These are phyloP conservation scores for Pichia cabralensis DNA, from an alignment of 805 yeast species.

Conservation along the genomic window DNA sequence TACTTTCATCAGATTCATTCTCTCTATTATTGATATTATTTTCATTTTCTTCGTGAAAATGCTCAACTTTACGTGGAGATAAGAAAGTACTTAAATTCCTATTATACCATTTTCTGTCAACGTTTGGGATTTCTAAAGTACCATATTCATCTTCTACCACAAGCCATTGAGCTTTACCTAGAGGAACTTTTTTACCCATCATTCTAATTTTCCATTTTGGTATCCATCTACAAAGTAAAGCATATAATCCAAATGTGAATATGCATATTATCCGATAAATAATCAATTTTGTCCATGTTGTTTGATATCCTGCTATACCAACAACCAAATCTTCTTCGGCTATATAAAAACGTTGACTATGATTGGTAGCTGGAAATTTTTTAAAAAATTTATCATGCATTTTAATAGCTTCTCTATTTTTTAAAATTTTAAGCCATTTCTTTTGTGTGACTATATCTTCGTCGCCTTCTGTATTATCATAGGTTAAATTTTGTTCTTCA, in stretches of 20 bases:
- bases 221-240: slow-evolving; percentile 72
- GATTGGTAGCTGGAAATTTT: slow-evolving; percentile 30
- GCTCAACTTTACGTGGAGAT: slow-evolving; percentile 15
- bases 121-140: slow-evolving; percentile 53
- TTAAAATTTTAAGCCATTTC: slow-evolving; percentile 8
- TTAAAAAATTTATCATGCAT: slow-evolving; percentile 37
- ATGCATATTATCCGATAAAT: slow-evolving; percentile 47
- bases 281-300: slow-evolving; percentile 35
- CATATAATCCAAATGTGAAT: slow-evolving; percentile 61
- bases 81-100: slow-evolving; percentile 65
- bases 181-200: slow-evolving; percentile 53
- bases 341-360: slow-evolving; percentile 75
- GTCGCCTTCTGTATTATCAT: slow-evolving; percentile 9
- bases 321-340: slow-evolving; percentile 94
- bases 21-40: slow-evolving; percentile 9
- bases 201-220: slow-evolving; percentile 64
- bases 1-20: background rate
- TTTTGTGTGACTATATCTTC: slow-evolving; percentile 7
- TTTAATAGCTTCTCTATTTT: slow-evolving; percentile 18
- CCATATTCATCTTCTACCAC: slow-evolving; percentile 93
- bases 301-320: slow-evolving; percentile 84
- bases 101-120: slow-evolving; percentile 54
- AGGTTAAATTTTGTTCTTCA: slow-evolving; percentile 13
- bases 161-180: slow-evolving; percentile 85
- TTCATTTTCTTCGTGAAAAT: slow-evolving; percentile 6